Percentiles rank a stretch among this genome's conserved stretches.
phyloP scores from a whole-genome alignment of 1,284 basidiomycete species.

The Ceratobasidium sp. region DNA sequence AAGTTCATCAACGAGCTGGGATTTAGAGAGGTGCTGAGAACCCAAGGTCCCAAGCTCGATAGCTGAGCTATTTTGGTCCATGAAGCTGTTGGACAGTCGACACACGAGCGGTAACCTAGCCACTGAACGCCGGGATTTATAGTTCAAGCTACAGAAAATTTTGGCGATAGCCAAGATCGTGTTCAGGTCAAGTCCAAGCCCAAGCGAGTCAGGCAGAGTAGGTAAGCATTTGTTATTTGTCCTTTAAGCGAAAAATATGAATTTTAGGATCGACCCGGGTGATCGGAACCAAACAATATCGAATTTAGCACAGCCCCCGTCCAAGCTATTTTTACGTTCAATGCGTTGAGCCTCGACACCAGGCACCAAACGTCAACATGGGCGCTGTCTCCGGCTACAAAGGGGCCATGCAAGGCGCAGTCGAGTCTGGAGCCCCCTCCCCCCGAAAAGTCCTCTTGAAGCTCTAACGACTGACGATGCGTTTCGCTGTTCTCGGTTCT shows the following conservation, averaged over 20 bases:
- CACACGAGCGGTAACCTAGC: not conserved
- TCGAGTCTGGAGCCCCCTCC: not conserved
- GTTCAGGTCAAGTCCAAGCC: not conserved
- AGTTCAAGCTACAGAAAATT: not conserved
- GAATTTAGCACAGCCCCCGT: not conserved
- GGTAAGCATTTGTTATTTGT: not conserved
- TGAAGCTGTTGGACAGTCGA: not conserved
- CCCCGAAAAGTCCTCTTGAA: not conserved
- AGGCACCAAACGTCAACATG: not conserved
- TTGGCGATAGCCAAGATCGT: not conserved
- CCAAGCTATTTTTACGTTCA: not conserved
- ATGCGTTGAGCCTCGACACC: not conserved
- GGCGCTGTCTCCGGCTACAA: not conserved
- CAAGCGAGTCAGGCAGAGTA: not conserved
- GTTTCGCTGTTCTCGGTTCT: not conserved
- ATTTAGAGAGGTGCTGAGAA: not conserved
- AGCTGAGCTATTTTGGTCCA: not conserved
- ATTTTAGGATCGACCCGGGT: not conserved
- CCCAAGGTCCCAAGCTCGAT: constrained; percentile 10
- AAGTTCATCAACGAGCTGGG: not conserved
- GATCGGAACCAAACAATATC: constrained; percentile 6
- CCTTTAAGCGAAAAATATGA: not conserved
- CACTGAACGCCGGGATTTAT: not conserved
- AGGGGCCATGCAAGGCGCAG: not conserved
- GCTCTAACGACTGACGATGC: not conserved